Conservation (phyloP, 2,329 filamentous ascomycete species). For the Fusarium sp. region DNA sequence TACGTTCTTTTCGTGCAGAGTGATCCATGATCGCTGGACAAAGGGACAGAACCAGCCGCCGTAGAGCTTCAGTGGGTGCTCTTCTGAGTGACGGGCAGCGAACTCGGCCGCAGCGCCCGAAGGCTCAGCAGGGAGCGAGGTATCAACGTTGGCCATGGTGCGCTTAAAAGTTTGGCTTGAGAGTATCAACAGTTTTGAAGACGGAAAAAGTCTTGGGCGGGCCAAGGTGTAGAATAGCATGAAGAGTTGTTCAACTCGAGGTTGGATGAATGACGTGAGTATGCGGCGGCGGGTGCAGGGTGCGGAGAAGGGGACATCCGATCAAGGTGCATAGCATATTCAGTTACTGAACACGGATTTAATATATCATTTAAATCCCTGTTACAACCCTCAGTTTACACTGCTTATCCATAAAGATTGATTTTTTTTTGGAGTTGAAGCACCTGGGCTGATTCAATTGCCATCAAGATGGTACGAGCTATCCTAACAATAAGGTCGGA, state of each 20-base stretch:
- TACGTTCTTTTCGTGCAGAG: conserved; percentile 78
- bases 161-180: neutral
- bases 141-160: conserved; percentile 61
- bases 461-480: neutral
- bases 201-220: neutral
- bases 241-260: conserved; percentile 5
- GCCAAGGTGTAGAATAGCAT: neutral
- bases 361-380: neutral
- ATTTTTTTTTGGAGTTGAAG: neutral
- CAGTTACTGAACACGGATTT: neutral
- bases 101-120: conserved; percentile 63
- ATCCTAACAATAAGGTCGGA: no score
- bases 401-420: neutral
- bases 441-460: neutral
- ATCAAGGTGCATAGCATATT: neutral
- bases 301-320: conserved; percentile 22
- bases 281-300: neutral
- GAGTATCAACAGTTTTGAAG: neutral
- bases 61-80: conserved; percentile 73
- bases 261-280: conserved; percentile 28
- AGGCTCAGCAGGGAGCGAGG: conserved; percentile 57
- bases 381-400: neutral
- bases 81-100: conserved; percentile 57
- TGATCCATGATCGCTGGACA: conserved; percentile 79
- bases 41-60: conserved; percentile 80